Evolutionary conservation across 2,329 filamentous ascomycete species (phyloP).

Genomic region (Zymoseptoria crescenta): DNA sequence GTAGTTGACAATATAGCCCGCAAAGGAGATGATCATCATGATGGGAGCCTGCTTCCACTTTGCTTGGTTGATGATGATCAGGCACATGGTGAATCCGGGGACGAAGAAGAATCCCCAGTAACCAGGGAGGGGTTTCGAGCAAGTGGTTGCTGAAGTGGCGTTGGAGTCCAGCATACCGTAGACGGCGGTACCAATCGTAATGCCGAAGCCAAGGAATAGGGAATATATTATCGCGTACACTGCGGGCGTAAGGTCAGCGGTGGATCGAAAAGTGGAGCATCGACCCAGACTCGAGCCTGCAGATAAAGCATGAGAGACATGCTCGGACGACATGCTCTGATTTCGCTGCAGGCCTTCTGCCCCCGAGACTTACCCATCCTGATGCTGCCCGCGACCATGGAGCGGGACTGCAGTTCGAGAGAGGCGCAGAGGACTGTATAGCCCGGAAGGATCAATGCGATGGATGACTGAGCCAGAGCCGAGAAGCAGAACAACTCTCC

Average conservation of each 20-base stretch:
- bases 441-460: conserved; percentile 44
- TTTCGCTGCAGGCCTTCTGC: neutral
- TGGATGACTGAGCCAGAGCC: conserved; percentile 43
- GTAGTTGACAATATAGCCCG: conserved; percentile 68
- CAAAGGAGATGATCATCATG: conserved; percentile 66
- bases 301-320: neutral
- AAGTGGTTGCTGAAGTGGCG: conserved; percentile 38
- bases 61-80: conserved; percentile 73
- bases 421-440: conserved; percentile 45
- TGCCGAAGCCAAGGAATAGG: conserved; percentile 45
- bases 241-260: too few species aligned
- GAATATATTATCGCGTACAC: conserved; percentile 48
- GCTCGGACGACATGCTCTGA: neutral
- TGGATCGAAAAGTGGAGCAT: too few species aligned
- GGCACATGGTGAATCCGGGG: conserved; percentile 61
- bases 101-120: conserved; percentile 64
- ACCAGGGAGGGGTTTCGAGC: conserved; percentile 36
- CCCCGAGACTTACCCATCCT: conserved; percentile 31
- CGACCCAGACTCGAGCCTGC: too few species aligned
- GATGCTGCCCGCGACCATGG: conserved; percentile 44
- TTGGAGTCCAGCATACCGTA: conserved; percentile 43
- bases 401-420: conserved; percentile 42
- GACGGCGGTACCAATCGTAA: conserved; percentile 43
- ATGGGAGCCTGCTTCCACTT: conserved; percentile 70
- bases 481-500: conserved; percentile 44